Conservation (phyloP, 805 yeast species). For the Wickerhamomyces silvicola region DNA sequence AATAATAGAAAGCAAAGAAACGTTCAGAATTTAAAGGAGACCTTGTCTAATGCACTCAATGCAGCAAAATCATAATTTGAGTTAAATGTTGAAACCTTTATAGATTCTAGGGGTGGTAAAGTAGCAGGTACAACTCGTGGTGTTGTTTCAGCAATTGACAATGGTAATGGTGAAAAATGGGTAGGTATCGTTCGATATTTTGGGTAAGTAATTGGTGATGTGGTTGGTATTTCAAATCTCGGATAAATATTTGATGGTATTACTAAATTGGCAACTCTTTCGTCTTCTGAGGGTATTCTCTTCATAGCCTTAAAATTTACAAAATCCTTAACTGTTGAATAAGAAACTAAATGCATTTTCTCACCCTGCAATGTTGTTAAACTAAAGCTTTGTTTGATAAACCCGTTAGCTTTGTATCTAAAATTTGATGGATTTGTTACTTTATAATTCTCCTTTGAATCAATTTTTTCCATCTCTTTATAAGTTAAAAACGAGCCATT, state of each 20-base stretch:
- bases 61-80: conserved; percentile 3
- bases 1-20: no score
- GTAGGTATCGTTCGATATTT: not conserved
- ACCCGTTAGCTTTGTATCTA: conserved; percentile 43
- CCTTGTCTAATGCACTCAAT: conserved; percentile 5
- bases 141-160: not conserved
- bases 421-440: conserved; percentile 15
- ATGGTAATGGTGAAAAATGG: not conserved
- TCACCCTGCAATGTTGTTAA: conserved; percentile 45
- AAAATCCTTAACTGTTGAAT: conserved; percentile 30
- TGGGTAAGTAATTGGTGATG: conserved; percentile 3
- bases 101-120: not conserved
- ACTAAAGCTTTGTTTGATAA: conserved; percentile 60
- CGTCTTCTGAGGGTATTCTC: conserved; percentile 40
- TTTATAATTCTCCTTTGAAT: conserved; percentile 1
- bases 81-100: not conserved
- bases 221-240: conserved; percentile 3
- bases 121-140: conserved; percentile 2
- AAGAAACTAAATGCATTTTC: conserved; percentile 57
- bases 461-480: conserved; percentile 42
- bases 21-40: conserved; percentile 5
- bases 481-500: conserved; percentile 57
- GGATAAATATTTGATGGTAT: conserved; percentile 33
- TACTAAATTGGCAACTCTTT: conserved; percentile 20
- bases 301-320: conserved; percentile 22